Evolutionary conservation across 352 stramenopile species (phyloP), one percentile per base, ranked within the genome.

Genomic region (Sclerospora graminicola): DNA sequence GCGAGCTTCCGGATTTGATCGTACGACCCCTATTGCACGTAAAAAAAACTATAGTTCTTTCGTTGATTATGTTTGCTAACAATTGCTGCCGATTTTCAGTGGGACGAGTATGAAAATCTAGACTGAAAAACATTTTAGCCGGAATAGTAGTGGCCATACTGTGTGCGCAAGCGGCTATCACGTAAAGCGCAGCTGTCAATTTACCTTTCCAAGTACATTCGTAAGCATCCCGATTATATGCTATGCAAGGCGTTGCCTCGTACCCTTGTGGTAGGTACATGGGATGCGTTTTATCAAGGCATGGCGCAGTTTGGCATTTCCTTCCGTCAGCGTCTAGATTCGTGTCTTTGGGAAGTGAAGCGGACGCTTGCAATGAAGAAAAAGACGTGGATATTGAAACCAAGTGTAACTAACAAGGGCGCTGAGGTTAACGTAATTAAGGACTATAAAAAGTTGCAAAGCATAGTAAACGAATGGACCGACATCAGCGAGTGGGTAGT

Each of bases 401-500:
- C n/a, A n/a, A n/a, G n/a, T n/a, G n/a, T n/a, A n/a, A n/a, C n/a
- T n/a, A n/a, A n/a, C n/a, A n/a, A n/a, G n/a, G n/a, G n/a, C n/a
- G n/a, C n/a, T n/a, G n/a, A n/a, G n/a, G n/a, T n/a, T n/a, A n/a
- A 70, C 32, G 66, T 87, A 15, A 45, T 85, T n/a, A 69, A 68
- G 38, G 56, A 63, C 34, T 85, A 76, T 30, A 56, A 75, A 37
- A 69, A 84, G 49, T 41, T 88, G 24, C 66, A 69, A 40, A 57
- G 57, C 19, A 69, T 85, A 41, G 60, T 82, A 15, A 76, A 69
- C 42, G 67, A 77, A 15, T 80, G 68, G 64, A 74, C 64, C 5
- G 63, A 85, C 38, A 82, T 88, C 35, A 69, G 75, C 11, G 68
- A 81, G 41, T 81, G 68, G 68, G 68, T 81, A 35, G 59, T 81